A percentile compares a stretch with the other conserved stretches of the same genome.
These are phyloP conservation scores for Rhynchospora tenuis DNA, from an alignment of 176 grass and related monocot genomes.

Conservation along the genomic window DNA sequence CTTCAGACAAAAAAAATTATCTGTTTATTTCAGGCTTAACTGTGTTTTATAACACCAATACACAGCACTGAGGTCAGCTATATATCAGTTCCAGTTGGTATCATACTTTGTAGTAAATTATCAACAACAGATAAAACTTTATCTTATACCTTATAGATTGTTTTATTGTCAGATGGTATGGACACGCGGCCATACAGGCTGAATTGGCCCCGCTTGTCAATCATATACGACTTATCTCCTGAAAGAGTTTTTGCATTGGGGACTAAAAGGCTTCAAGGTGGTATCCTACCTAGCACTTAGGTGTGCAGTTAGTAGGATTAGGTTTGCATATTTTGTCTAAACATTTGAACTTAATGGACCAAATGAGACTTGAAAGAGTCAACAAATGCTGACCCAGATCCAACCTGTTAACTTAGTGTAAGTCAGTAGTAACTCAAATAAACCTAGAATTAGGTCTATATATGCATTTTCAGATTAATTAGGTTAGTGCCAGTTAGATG, in stretches of 20 bases:
- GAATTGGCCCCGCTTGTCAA: constrained; percentile 63
- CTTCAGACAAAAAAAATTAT: background rate
- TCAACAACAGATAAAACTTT: background rate
- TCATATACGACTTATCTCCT: constrained; percentile 79
- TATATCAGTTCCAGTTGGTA: background rate
- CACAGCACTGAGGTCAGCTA: background rate
- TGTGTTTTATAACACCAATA: background rate
- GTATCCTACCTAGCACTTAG: background rate
- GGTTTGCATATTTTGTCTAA: background rate
- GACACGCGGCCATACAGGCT: constrained; percentile 93
- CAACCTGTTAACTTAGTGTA: background rate
- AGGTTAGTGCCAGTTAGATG: background rate
- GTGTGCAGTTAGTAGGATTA: background rate
- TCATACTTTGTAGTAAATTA: background rate
- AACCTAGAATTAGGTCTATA: background rate
- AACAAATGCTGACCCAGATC: background rate
- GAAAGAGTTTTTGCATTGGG: constrained; percentile 41
- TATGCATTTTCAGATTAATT: background rate
- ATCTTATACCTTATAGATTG: constrained; percentile 85
- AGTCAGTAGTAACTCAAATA: background rate
- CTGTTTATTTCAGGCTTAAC: background rate
- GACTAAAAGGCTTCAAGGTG: constrained; percentile 53
- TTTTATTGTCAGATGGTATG: constrained; percentile 98
- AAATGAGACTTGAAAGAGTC: background rate
- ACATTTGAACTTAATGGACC: background rate